Evolutionary conservation across 306 rosid species (phyloP).

Genomic region (Elaeagnus macrophylla): DNA sequence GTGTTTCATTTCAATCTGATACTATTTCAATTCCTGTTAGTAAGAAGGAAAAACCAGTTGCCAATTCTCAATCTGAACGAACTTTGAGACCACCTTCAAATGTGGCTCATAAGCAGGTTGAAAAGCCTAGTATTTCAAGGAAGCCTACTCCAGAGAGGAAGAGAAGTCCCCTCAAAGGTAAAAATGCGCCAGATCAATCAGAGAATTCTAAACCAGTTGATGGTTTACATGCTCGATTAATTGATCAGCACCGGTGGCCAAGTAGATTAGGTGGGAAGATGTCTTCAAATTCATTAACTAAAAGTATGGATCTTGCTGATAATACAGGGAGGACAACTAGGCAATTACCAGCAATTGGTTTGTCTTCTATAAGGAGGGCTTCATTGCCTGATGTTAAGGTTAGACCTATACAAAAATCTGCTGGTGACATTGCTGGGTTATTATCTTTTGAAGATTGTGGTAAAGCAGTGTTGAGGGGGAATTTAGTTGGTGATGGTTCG

Average conservation of each 20-base stretch:
- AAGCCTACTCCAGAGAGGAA: slow-evolving; percentile 81
- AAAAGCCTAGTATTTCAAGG: slow-evolving; percentile 34
- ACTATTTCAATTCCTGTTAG: slow-evolving; percentile 74
- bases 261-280: slow-evolving; percentile 59
- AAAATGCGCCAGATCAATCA: slow-evolving; percentile 56
- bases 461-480: slow-evolving; percentile 36
- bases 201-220: slow-evolving; percentile 90
- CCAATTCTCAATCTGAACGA: slow-evolving; percentile 58
- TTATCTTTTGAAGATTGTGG: background rate
- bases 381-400: too few species aligned
- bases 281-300: slow-evolving; percentile 39
- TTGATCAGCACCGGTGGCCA: slow-evolving; percentile 87
- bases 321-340: slow-evolving; percentile 12
- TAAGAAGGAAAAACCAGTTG: slow-evolving; percentile 76
- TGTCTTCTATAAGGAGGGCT: too few species aligned
- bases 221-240: slow-evolving; percentile 49
- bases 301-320: slow-evolving; percentile 49
- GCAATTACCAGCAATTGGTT: too few species aligned
- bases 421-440: too few species aligned
- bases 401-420: too few species aligned
- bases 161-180: slow-evolving; percentile 82
- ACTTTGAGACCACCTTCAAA: slow-evolving; percentile 70
- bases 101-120: slow-evolving; percentile 58
- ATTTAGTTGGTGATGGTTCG: slow-evolving; percentile 33
- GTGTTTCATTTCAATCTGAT: slow-evolving; percentile 93